Evolutionary conservation across 305 asterid genomes (phyloP), one percentile per base, ranked within the genome.

Genomic region (Fraxinus sp.): DNA sequence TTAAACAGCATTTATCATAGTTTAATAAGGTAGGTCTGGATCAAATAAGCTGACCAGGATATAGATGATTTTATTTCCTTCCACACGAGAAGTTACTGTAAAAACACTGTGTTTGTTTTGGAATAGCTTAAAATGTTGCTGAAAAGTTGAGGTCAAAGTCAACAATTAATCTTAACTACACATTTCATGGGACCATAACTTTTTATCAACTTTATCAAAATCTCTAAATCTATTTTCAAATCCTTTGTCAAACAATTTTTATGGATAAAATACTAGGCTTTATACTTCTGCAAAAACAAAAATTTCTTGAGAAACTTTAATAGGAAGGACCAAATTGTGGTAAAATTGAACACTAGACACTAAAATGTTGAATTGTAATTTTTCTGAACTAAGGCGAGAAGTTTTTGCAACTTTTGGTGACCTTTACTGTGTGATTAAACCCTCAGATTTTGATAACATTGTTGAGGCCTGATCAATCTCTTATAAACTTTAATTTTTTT

Each of bases 401-500:
- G 0, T 68, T 68, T 33, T 71, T 30, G 77, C 22, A 71, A 71
- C 77, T 71, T 32, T 6, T 32, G 11, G 41, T 71, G 43, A 71
- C 13, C 46, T 1, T 14, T 33, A 71, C 55, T 13, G 77, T 14
- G 46, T 32, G 77, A 71, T 33, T 71, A 26, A 66, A 26, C 74
- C 18, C 74, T 66, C 18, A 66, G 36, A 3, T 24, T 66, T 1
- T 22, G 71, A 22, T 62, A 59, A 22, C 4, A 66, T 66, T 66
- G 32, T 10, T 66, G 16, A 28, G 36, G n/a, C 18, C 74, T 11
- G 74, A 11, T 26, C 74, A 8, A 33, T 71, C 43, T 33, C 77
- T 71, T 71, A 32, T 30, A 5, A 41, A 35, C 28, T 5, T 72
- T 7, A 59, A 77, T 83, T 72, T 57, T 84, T 77, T 84, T 74